phyloP scores from a whole-genome alignment of 495 filamentous ascomycete species.

The Xanthoparmelia taractica region DNA sequence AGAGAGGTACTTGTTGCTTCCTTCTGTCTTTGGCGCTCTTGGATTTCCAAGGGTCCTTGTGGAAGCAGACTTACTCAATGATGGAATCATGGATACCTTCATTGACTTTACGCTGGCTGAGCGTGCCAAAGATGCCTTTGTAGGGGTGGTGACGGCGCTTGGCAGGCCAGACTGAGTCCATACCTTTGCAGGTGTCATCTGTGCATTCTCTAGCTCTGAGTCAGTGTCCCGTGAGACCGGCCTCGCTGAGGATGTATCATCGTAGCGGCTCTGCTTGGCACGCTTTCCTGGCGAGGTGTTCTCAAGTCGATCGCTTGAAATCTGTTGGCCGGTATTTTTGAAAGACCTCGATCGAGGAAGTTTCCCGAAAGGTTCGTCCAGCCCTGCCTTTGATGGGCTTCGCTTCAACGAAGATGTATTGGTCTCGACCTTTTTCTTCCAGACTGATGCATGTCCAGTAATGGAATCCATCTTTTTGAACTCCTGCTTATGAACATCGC shows the following conservation, averaged over 20 bases:
- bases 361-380: conserved; percentile 9
- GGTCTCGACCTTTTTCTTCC: conserved; percentile 56
- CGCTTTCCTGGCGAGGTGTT: conserved; percentile 52
- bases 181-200: conserved; percentile 34
- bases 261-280: conserved; percentile 48
- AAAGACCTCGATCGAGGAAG: conserved; percentile 27
- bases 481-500: conserved; percentile 70
- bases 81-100: conserved; percentile 49
- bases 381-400: conserved; percentile 29
- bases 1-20: conserved; percentile 27
- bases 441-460: conserved; percentile 70
- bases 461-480: conserved; percentile 98
- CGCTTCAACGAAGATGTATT: conserved; percentile 57
- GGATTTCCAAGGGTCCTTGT: conserved; percentile 31
- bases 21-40: conserved; percentile 20
- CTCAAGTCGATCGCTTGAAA: conserved; percentile 27
- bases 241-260: conserved; percentile 52
- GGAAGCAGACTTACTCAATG: conserved; percentile 41
- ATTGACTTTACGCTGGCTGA: conserved; percentile 50
- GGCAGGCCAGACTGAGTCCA: conserved; percentile 34
- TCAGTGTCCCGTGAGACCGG: conserved; percentile 43
- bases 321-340: conserved; percentile 26
- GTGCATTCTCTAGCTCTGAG: conserved; percentile 35
- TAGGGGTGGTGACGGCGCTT: conserved; percentile 64
- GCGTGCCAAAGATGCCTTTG: conserved; percentile 68